Evolutionary conservation across 2,329 filamentous ascomycete genomes (phyloP).

Genomic region (Hymenoscyphus repandus): DNA sequence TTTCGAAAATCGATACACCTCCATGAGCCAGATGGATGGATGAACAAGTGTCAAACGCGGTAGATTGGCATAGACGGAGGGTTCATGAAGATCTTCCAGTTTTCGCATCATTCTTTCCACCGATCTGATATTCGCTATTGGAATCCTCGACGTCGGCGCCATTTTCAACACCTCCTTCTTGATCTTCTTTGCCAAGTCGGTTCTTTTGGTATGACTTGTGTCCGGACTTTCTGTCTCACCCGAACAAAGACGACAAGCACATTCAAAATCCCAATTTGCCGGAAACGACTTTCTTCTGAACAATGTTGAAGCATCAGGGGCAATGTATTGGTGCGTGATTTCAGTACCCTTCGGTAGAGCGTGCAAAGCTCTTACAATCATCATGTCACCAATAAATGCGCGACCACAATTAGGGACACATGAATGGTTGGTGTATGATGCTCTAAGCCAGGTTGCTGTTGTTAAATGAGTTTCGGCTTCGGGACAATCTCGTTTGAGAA

Average conservation of each 20-base stretch:
- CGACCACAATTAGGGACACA: constrained; percentile 14
- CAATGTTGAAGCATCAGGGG: constrained; percentile 10
- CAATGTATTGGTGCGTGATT: constrained; percentile 14
- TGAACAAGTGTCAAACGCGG: constrained; percentile 12
- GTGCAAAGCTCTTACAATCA: constrained; percentile 12
- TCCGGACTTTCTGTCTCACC: constrained; percentile 6
- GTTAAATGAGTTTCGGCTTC: constrained; percentile 3
- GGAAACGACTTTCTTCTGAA: constrained; percentile 4
- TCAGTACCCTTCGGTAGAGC: constrained; percentile 10
- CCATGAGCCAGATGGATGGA: constrained; percentile 15
- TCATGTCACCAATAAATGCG: constrained; percentile 17
- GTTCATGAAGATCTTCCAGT: constrained; percentile 12
- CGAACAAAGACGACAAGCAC: constrained; percentile 10
- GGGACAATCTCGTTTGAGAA: constrained; percentile 8
- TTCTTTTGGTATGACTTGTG: constrained; percentile 4
- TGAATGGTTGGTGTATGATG: constrained; percentile 16
- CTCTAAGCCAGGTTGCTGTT: constrained; percentile 13
- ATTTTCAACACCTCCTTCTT: constrained; percentile 7
- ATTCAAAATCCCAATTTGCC: constrained; percentile 13
- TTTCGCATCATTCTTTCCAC: constrained; percentile 11
- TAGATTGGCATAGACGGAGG: constrained; percentile 6
- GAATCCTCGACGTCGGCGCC: not conserved
- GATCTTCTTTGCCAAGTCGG: constrained; percentile 10
- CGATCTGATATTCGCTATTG: constrained; percentile 4
- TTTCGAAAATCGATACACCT: constrained; percentile 4